Evolutionary conservation across 768 basidiomycete species (phyloP).

Genomic region (Candolleomyces aberdarensis): DNA sequence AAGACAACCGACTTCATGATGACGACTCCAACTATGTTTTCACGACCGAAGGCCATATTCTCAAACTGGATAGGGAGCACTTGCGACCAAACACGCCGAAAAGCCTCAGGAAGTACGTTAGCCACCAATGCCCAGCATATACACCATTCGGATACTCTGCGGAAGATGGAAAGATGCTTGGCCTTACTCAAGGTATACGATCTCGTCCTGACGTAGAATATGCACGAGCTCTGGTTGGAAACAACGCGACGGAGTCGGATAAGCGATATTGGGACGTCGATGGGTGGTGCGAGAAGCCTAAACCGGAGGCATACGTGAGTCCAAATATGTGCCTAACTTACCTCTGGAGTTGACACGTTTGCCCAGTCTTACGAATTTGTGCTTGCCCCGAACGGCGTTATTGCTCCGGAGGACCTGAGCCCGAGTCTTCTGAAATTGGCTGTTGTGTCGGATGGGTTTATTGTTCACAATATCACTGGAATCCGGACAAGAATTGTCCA

Average conservation of each 20-base stretch:
- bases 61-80: constrained; percentile 57
- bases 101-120: constrained; percentile 45
- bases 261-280: constrained; percentile 57
- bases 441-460: constrained; percentile 61
- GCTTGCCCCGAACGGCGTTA: constrained; percentile 56
- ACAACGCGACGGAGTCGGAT: constrained; percentile 46
- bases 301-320: constrained; percentile 66
- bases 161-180: constrained; percentile 30
- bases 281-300: constrained; percentile 77
- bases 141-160: constrained; percentile 36
- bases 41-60: constrained; percentile 92
- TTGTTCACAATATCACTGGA: constrained; percentile 75
- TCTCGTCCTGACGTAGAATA: constrained; percentile 79
- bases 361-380: constrained; percentile 79
- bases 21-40: constrained; percentile 88
- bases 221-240: constrained; percentile 64
- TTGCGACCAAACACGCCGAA: constrained; percentile 41
- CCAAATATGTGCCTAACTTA: background rate
- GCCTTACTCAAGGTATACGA: constrained; percentile 66
- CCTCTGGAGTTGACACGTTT: background rate
- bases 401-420: constrained; percentile 62
- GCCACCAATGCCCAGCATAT: constrained; percentile 75
- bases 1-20: constrained; percentile 67
- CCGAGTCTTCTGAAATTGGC: constrained; percentile 67
- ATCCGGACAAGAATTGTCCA: constrained; percentile 76